A percentile compares a stretch with the other conserved stretches of the same genome.
Evolutionary conservation across 306 rosid species (phyloP).

Genomic region (Cajanus cajan): DNA sequence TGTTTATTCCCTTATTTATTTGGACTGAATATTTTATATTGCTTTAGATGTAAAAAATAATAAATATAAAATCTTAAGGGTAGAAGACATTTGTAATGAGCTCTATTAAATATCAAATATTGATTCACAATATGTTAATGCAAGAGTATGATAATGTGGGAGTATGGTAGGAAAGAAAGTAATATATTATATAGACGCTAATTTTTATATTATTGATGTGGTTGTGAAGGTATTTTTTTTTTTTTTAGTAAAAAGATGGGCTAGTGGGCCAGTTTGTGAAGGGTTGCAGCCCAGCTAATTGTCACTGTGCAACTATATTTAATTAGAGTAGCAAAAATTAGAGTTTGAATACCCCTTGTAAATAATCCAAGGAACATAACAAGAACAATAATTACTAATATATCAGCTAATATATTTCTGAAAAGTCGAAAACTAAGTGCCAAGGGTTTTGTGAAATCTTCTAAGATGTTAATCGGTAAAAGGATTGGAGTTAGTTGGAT

Average conservation of each 20-base stretch:
- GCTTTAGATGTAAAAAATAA: neutral
- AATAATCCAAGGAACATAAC: no score
- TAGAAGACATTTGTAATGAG: neutral
- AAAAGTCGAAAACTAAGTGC: no score
- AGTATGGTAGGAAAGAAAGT: neutral
- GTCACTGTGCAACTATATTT: neutral
- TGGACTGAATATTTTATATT: neutral
- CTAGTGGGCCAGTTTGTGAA: neutral
- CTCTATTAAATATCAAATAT: neutral
- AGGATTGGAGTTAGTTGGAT: no score
- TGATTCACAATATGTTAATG: neutral
- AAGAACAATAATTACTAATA: no score
- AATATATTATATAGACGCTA: neutral
- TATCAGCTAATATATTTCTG: no score
- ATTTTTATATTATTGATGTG: neutral
- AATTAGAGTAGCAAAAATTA: no score
- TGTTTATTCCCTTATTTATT: neutral
- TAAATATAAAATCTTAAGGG: neutral
- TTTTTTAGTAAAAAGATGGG: neutral
- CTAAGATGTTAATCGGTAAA: no score
- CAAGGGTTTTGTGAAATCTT: no score
- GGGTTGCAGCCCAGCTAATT: neutral
- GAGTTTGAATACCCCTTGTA: no score
- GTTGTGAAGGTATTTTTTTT: neutral
- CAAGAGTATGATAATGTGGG: neutral